A percentile compares a stretch with the other conserved stretches of the same genome.
Conservation (phyloP, 495 filamentous ascomycete genomes). For the Podospora bellae-mahoneyi region DNA sequence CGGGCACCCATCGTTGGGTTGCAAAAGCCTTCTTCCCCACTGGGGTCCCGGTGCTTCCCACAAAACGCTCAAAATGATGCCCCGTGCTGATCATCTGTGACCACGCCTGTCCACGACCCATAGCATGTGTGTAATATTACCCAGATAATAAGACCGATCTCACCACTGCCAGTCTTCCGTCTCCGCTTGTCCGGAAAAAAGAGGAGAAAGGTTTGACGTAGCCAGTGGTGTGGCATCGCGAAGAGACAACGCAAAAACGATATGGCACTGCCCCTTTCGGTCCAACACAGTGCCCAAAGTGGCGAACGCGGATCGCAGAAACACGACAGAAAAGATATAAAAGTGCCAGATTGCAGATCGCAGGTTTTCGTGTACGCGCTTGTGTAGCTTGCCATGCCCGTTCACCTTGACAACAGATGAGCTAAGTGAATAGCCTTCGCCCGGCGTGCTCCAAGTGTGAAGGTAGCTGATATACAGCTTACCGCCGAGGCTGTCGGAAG, state of each 20-base stretch:
- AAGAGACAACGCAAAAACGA: not conserved
- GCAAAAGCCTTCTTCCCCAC: not conserved
- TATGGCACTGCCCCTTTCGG: not conserved
- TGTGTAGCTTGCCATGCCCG: not conserved
- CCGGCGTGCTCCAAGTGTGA: not conserved
- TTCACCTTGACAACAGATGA: not conserved
- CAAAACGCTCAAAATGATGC: not conserved
- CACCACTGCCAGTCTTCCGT: not conserved
- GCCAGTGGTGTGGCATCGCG: not conserved
- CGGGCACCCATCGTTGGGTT: not conserved
- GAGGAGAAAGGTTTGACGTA: not conserved
- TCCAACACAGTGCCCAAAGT: not conserved
- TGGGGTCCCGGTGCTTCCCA: not conserved
- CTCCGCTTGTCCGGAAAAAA: not conserved
- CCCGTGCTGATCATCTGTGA: not conserved
- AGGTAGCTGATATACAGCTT: not conserved
- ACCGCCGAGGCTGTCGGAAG: not conserved
- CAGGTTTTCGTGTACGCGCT: not conserved
- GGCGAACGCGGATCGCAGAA: not conserved
- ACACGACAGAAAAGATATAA: conserved; percentile 3
- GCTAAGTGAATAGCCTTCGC: not conserved
- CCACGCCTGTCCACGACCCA: not conserved
- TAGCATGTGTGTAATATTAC: not conserved
- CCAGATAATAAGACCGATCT: not conserved
- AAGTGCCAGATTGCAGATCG: not conserved